Conservation (phyloP, 2,329 filamentous ascomycete species). For the Blastomyces parvus region DNA sequence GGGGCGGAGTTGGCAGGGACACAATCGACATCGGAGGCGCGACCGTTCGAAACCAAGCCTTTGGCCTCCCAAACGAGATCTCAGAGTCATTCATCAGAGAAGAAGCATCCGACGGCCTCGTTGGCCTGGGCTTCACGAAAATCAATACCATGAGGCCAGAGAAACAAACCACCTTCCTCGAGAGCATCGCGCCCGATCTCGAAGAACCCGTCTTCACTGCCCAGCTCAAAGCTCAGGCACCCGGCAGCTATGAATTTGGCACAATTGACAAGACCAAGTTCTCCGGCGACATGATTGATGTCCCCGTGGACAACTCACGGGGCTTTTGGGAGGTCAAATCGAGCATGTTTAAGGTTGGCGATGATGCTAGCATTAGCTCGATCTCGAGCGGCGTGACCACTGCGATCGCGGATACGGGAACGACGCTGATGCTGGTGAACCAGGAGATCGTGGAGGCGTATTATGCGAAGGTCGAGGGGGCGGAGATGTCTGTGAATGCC, state of each 20-base stretch:
- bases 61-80: constrained; percentile 56
- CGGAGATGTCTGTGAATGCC: constrained; percentile 36
- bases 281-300: constrained; percentile 52
- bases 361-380: constrained; percentile 17
- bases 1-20: constrained; percentile 57
- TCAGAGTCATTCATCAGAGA: constrained; percentile 46
- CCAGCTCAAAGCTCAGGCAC: constrained; percentile 50
- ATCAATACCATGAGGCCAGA: constrained; percentile 55
- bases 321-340: constrained; percentile 64
- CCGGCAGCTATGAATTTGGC: constrained; percentile 66
- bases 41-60: constrained; percentile 51
- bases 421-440: constrained; percentile 55
- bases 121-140: constrained; percentile 51
- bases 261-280: constrained; percentile 56
- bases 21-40: constrained; percentile 54
- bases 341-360: constrained; percentile 47
- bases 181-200: constrained; percentile 54
- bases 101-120: constrained; percentile 49
- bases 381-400: constrained; percentile 19
- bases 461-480: constrained; percentile 47
- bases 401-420: constrained; percentile 60
- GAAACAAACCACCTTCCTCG: constrained; percentile 63
- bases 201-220: constrained; percentile 61
- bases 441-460: constrained; percentile 50
- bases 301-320: constrained; percentile 49